Conservation (phyloP, 78 protist genomes). For the Dictyostelium intermedium region DNA sequence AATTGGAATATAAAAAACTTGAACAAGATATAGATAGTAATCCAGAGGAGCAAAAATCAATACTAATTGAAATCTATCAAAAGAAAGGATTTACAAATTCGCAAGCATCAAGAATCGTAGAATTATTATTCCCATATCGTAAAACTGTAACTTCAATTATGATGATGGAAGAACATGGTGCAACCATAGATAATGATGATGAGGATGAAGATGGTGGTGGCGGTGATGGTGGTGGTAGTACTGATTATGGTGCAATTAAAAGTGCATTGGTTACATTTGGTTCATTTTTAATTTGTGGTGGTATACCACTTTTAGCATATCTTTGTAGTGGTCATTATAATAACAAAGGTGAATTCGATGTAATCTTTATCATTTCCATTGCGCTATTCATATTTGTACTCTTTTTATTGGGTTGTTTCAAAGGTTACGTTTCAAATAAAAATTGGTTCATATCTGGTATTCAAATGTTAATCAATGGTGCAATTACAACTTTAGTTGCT, state of each 20-base stretch:
- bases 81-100: slow-evolving; percentile 78
- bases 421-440: slow-evolving; percentile 62
- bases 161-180: slow-evolving; percentile 76
- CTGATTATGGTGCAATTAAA: slow-evolving; percentile 43
- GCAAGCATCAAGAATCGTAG: slow-evolving; percentile 79
- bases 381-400: slow-evolving; percentile 28
- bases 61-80: slow-evolving; percentile 81
- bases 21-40: slow-evolving; percentile 75
- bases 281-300: slow-evolving; percentile 66
- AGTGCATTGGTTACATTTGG: slow-evolving; percentile 57
- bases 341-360: slow-evolving; percentile 9
- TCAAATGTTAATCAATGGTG: slow-evolving; percentile 73
- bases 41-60: slow-evolving; percentile 76
- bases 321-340: not conserved
- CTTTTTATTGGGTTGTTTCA: slow-evolving; percentile 74
- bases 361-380: slow-evolving; percentile 56
- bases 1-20: slow-evolving; percentile 73
- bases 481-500: slow-evolving; percentile 77
- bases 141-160: slow-evolving; percentile 35
- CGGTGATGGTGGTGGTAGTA: not conserved
- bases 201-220: too few species aligned
- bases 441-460: slow-evolving; percentile 64
- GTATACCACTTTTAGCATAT: slow-evolving; percentile 26
- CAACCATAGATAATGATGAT: not conserved
- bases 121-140: slow-evolving; percentile 62